phyloP scores from a whole-genome alignment of 345 rosid genomes.

The Noccaea caerulescens region DNA sequence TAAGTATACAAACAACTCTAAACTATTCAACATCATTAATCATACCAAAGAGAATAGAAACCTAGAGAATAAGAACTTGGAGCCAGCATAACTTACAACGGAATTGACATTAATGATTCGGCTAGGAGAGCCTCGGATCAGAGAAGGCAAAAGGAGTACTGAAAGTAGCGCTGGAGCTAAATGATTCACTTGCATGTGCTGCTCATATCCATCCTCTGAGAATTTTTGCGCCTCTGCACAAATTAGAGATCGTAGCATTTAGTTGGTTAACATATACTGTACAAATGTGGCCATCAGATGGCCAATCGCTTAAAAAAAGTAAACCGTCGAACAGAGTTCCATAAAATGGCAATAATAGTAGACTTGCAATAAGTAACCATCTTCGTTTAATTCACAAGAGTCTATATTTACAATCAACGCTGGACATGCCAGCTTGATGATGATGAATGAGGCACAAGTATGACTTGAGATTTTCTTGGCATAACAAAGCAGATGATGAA shows the following conservation, averaged over 20 bases:
- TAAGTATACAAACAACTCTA: background rate
- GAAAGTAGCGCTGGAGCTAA: conserved; percentile 92
- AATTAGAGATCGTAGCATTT: conserved; percentile 26
- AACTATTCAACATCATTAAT: background rate
- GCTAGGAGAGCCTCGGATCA: conserved; percentile 91
- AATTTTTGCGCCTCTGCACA: conserved; percentile 77
- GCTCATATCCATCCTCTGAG: conserved; percentile 89
- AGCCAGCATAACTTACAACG: conserved; percentile 68
- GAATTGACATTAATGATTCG: conserved; percentile 94
- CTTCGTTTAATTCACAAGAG: background rate
- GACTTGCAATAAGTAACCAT: background rate
- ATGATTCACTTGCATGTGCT: conserved; percentile 99
- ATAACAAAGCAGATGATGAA: conserved; percentile 4
- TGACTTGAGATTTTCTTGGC: conserved; percentile 9
- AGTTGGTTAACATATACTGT: conserved; percentile 18
- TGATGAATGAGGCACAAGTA: background rate
- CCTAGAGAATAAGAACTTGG: background rate
- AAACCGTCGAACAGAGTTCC: conserved; percentile 5
- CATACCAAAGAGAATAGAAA: conserved; percentile 24
- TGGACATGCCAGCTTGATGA: conserved; percentile 1
- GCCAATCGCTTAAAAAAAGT: background rate
- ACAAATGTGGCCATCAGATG: background rate
- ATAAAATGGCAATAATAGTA: conserved; percentile 3
- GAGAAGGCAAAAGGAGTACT: conserved; percentile 86
- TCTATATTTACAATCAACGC: background rate